Conservation (phyloP, 495 filamentous ascomycete species). For the Sporormia fimetaria region DNA sequence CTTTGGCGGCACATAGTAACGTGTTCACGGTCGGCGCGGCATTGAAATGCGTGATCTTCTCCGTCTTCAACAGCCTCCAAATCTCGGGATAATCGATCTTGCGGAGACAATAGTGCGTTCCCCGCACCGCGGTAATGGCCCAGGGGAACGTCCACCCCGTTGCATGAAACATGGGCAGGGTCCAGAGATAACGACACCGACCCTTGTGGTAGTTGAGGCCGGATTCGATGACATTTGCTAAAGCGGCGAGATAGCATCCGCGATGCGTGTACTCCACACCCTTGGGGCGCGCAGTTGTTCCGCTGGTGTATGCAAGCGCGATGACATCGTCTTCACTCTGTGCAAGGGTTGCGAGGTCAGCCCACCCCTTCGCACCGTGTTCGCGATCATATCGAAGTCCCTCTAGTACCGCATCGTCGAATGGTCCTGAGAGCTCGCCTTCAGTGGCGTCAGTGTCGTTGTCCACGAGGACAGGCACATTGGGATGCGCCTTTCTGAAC, state of each 20-base stretch:
- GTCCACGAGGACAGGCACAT: constrained; percentile 64
- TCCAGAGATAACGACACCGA: constrained; percentile 80
- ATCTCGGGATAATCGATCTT: constrained; percentile 93
- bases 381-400: constrained; percentile 58
- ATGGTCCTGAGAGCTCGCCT: constrained; percentile 64
- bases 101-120: constrained; percentile 87
- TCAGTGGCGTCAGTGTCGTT: constrained; percentile 70
- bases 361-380: constrained; percentile 60
- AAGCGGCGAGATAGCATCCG: constrained; percentile 69
- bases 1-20: constrained; percentile 62
- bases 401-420: constrained; percentile 73
- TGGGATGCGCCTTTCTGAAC: constrained; percentile 47
- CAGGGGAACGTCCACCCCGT: constrained; percentile 50
- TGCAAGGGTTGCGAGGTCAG: constrained; percentile 54
- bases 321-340: constrained; percentile 67
- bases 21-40: constrained; percentile 96
- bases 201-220: constrained; percentile 60
- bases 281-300: constrained; percentile 85
- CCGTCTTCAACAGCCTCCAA: constrained; percentile 73
- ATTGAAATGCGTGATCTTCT: constrained; percentile 85
- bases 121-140: constrained; percentile 82
- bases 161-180: constrained; percentile 92
- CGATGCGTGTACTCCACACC: constrained; percentile 89
- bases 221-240: constrained; percentile 82
- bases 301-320: constrained; percentile 84